Evolutionary conservation across 208 protist genomes (phyloP).

Genomic region (Acanthamoeba rhysodes): DNA sequence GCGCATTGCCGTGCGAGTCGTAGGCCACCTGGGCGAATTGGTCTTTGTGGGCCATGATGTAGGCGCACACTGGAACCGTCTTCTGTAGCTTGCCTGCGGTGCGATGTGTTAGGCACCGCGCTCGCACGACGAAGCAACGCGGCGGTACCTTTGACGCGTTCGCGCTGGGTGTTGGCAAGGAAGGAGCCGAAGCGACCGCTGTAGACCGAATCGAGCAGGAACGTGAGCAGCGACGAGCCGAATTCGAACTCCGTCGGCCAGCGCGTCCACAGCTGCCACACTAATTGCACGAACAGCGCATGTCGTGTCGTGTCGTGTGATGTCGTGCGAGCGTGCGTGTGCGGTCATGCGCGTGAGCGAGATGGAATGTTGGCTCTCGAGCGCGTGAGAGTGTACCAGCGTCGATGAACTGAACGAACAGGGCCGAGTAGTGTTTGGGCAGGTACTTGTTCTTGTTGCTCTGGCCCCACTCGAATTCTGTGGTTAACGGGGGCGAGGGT

Average conservation of each 20-base stretch:
- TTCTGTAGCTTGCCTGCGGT: neutral
- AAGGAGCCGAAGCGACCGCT: constrained; percentile 41
- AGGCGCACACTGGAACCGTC: neutral
- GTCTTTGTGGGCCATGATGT: neutral
- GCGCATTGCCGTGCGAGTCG: neutral
- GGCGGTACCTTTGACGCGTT: neutral
- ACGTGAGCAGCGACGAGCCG: neutral
- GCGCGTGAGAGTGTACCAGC: neutral
- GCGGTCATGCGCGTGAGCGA: too few species aligned
- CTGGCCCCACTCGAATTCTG: neutral
- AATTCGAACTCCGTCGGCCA: constrained; percentile 14
- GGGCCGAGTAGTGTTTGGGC: neutral
- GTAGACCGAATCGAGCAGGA: constrained; percentile 56
- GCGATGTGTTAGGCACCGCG: too few species aligned
- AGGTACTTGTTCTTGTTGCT: neutral
- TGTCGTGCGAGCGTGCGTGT: too few species aligned
- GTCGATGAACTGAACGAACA: constrained; percentile 56
- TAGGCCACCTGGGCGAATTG: neutral
- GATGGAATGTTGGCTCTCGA: too few species aligned
- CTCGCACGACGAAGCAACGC: too few species aligned
- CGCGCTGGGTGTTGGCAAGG: neutral
- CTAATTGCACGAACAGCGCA: neutral
- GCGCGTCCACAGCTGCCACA: constrained; percentile 52
- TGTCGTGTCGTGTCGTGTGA: too few species aligned
- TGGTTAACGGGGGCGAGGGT: too few species aligned